A percentile compares a stretch with the other conserved stretches of the same genome.
These are phyloP conservation scores for Dimocarpus longan DNA, from an alignment of 345 rosid species.

Conservation along the genomic window DNA sequence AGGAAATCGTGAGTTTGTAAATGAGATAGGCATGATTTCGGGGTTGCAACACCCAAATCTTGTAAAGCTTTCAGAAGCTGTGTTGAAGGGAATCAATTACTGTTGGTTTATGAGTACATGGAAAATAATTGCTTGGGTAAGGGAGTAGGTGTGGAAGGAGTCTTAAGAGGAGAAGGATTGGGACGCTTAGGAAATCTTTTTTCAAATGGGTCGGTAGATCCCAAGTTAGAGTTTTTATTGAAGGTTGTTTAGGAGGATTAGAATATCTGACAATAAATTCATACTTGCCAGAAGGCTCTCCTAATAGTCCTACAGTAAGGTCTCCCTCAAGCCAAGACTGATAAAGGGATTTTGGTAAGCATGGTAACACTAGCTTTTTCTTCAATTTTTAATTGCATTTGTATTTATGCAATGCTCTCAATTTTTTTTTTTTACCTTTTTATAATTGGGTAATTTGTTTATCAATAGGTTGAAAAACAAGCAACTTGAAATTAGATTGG, in stretches of 20 bases:
- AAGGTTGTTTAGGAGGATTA: too few species aligned
- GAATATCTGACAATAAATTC: too few species aligned
- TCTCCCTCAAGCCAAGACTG: too few species aligned
- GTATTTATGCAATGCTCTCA: not conserved
- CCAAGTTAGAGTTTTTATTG: too few species aligned
- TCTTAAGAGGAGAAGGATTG: too few species aligned
- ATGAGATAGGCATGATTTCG: slow-evolving; percentile 43
- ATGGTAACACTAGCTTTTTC: not conserved
- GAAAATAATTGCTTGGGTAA: slow-evolving; percentile 69
- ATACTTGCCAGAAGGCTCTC: too few species aligned
- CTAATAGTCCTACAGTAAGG: too few species aligned
- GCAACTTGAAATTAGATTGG: slow-evolving; percentile 48
- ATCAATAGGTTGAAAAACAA: slow-evolving; percentile 27
- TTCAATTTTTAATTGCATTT: not conserved
- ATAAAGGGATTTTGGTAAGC: slow-evolving; percentile 43
- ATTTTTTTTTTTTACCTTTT: not conserved
- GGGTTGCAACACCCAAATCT: slow-evolving; percentile 40
- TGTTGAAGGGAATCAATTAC: slow-evolving; percentile 33
- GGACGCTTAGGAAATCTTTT: too few species aligned
- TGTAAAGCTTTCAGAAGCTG: slow-evolving; percentile 39
- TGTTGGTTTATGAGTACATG: slow-evolving; percentile 66
- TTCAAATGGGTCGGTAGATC: too few species aligned
- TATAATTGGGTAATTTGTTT: not conserved
- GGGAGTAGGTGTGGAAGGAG: too few species aligned
- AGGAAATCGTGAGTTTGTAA: slow-evolving; percentile 71